These are phyloP conservation scores for Vanrija sp. DNA, from an alignment of 1,284 basidiomycete genomes.

Conservation along the genomic window DNA sequence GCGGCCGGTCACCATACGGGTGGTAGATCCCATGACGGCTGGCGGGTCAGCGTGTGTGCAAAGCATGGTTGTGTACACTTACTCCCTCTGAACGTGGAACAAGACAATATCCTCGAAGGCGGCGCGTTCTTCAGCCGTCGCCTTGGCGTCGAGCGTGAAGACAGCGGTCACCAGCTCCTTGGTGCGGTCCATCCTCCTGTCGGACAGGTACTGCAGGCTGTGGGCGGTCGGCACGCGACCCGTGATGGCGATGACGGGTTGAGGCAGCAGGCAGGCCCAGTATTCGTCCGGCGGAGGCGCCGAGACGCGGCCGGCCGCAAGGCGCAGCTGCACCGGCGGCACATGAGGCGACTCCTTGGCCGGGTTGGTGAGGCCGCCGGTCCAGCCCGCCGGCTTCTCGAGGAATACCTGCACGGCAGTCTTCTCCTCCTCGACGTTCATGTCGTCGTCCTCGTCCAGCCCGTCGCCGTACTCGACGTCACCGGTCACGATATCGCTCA, in stretches of 20 bases:
- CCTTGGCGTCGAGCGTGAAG: conserved; percentile 57
- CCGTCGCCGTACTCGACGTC: conserved; percentile 5
- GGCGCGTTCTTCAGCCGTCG: conserved; percentile 45
- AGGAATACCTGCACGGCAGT: conserved; percentile 19
- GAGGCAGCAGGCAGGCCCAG: conserved; percentile 34
- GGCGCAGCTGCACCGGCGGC: conserved; percentile 23
- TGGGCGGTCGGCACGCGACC: conserved; percentile 74
- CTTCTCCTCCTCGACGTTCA: conserved; percentile 14
- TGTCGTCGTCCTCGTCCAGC: conserved; percentile 9
- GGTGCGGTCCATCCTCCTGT: conserved; percentile 67
- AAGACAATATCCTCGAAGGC: conserved; percentile 63
- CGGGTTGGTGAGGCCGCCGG: conserved; percentile 32
- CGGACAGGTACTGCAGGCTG: conserved; percentile 68
- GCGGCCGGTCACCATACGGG: conserved; percentile 67
- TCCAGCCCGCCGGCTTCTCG: conserved; percentile 28
- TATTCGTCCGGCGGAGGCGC: background rate
- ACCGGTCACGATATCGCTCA: conserved; percentile 34
- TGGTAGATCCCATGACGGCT: conserved; percentile 83
- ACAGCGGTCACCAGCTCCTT: conserved; percentile 75
- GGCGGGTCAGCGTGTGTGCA: conserved; percentile 12
- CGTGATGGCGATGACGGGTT: conserved; percentile 30
- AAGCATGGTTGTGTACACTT: conserved; percentile 40
- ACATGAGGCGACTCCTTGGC: conserved; percentile 15
- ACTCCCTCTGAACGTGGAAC: conserved; percentile 72
- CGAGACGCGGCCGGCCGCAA: conserved; percentile 8